These are phyloP conservation scores for Vitis labrusca DNA, from an alignment of 164 flowering plant species.

Conservation along the genomic window DNA sequence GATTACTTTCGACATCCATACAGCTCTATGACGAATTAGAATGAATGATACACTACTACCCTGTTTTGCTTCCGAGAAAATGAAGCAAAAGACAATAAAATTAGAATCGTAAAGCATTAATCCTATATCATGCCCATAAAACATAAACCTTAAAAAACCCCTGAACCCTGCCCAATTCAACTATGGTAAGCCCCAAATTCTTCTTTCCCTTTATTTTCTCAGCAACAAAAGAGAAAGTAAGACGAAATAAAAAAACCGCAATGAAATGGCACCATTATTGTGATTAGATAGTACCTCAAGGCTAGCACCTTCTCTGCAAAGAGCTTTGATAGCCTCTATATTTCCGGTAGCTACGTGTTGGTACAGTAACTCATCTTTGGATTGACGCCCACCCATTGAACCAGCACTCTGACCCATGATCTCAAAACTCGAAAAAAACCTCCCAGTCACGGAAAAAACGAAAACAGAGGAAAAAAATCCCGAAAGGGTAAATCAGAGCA, in stretches of 20 bases:
- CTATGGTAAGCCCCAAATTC: not conserved
- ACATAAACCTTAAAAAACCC: not conserved
- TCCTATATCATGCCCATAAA: not conserved
- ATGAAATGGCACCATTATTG: no score
- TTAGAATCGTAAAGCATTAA: not conserved
- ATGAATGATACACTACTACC: not conserved
- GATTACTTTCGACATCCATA: not conserved
- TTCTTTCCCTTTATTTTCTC: not conserved
- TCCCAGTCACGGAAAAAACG: no score
- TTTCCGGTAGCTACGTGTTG: slow-evolving; percentile 59
- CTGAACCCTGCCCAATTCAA: no score
- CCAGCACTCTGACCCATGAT: slow-evolving; percentile 2
- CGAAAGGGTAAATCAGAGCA: no score
- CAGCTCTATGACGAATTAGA: not conserved
- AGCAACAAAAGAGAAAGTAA: not conserved
- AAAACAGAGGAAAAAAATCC: no score
- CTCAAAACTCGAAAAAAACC: no score
- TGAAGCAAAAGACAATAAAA: not conserved
- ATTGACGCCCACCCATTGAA: slow-evolving; percentile 62
- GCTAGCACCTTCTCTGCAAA: slow-evolving; percentile 56
- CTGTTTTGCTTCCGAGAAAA: not conserved
- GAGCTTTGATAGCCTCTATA: slow-evolving; percentile 51
- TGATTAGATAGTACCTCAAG: slow-evolving; percentile 48
- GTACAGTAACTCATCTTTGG: slow-evolving; percentile 61
- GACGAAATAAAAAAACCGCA: not conserved